Evolutionary conservation across 768 basidiomycete genomes (phyloP).

Genomic region (Suillus occidentalis): DNA sequence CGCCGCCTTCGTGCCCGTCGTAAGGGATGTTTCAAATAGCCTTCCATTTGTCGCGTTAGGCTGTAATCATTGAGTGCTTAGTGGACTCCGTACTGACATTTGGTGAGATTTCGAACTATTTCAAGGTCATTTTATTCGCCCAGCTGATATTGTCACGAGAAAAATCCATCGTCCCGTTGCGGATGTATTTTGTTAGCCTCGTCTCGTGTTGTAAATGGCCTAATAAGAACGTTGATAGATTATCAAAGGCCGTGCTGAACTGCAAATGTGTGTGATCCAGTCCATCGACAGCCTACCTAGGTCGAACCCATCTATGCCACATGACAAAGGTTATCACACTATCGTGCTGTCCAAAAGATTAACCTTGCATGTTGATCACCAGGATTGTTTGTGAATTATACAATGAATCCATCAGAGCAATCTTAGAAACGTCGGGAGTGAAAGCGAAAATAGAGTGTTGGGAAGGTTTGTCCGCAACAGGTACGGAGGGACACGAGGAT

Average conservation of each 20-base stretch:
- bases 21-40: neutral
- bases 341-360: neutral
- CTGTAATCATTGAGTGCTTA: neutral
- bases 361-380: neutral
- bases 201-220: neutral
- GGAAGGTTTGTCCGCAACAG: neutral
- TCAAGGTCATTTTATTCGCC: neutral
- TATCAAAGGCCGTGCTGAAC: neutral
- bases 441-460: neutral
- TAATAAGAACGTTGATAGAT: neutral
- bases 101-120: neutral
- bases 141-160: neutral
- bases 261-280: neutral
- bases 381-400: neutral
- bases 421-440: neutral
- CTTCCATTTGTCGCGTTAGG: neutral
- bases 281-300: neutral
- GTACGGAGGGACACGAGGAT: neutral
- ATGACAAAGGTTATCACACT: neutral
- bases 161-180: neutral
- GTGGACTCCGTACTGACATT: neutral
- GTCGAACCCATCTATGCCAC: neutral
- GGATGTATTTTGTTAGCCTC: neutral
- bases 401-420: neutral
- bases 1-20: neutral